These are phyloP conservation scores for Fusarium mundagurra DNA, from an alignment of 2,329 filamentous ascomycete genomes.

Conservation along the genomic window DNA sequence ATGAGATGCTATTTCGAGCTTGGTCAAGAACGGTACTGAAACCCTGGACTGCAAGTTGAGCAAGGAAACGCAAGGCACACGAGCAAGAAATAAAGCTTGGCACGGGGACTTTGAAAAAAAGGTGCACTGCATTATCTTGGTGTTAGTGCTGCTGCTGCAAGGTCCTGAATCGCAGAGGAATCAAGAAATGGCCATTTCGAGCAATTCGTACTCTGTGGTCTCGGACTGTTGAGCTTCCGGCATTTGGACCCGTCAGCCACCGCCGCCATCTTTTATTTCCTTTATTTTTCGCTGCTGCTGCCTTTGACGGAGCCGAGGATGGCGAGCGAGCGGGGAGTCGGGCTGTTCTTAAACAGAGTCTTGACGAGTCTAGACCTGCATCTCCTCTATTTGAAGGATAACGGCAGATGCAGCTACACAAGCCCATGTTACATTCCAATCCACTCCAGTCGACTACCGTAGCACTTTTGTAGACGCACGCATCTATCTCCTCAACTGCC, in stretches of 20 bases:
- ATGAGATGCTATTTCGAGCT: constrained; percentile 20
- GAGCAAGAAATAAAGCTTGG: constrained; percentile 20
- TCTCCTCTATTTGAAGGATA: constrained; percentile 21
- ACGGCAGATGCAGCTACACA: constrained; percentile 11
- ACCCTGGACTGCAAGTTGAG: not conserved
- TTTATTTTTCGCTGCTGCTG: not conserved
- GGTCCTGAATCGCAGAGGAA: not conserved
- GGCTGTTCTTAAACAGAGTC: not conserved
- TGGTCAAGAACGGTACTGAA: not conserved
- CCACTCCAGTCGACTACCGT: not conserved
- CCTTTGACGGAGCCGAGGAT: not conserved
- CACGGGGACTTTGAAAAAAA: constrained; percentile 13
- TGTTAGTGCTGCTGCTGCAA: not conserved
- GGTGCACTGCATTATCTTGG: not conserved
- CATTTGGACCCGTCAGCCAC: constrained; percentile 11
- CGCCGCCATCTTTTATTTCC: constrained; percentile 13
- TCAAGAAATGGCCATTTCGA: not conserved
- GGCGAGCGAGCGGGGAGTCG: not conserved
- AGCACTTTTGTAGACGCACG: constrained; percentile 24
- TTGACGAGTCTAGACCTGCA: constrained; percentile 13
- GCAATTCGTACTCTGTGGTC: not conserved
- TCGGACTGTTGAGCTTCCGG: constrained; percentile 17
- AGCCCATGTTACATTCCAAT: not conserved
- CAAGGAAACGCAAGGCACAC: constrained; percentile 15
- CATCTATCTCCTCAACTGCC: constrained; percentile 7